Percentiles rank a stretch among this genome's conserved stretches.
phyloP scores from a whole-genome alignment of 768 basidiomycete species.

The Kwoniella europaea region DNA sequence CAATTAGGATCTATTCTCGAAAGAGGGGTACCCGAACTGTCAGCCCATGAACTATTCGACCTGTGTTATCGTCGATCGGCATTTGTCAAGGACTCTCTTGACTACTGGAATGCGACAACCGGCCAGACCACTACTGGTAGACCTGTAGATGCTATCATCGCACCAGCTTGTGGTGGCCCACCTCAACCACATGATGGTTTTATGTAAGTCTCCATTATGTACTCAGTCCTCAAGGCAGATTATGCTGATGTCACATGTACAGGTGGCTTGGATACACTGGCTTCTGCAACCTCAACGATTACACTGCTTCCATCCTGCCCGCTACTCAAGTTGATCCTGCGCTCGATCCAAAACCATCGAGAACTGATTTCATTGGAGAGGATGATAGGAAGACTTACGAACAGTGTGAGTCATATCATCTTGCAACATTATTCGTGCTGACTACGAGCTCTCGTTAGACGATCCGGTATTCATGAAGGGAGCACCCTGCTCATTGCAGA shows the following conservation, averaged over 20 bases:
- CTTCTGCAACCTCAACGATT: slow-evolving; percentile 75
- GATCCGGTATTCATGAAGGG: slow-evolving; percentile 65
- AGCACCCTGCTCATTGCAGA: slow-evolving; percentile 70
- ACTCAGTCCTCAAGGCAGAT: background rate
- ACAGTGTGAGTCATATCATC: slow-evolving; percentile 62
- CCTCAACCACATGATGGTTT: slow-evolving; percentile 71
- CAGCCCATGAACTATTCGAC: slow-evolving; percentile 73
- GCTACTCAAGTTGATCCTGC: slow-evolving; percentile 67
- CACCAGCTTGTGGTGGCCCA: slow-evolving; percentile 67
- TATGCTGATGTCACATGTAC: background rate
- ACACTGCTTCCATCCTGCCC: slow-evolving; percentile 68
- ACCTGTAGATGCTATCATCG: slow-evolving; percentile 76
- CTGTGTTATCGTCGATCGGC: slow-evolving; percentile 64
- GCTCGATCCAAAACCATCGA: slow-evolving; percentile 63
- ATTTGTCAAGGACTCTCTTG: slow-evolving; percentile 66
- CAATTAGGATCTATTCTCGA: slow-evolving; percentile 61
- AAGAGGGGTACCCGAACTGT: slow-evolving; percentile 55
- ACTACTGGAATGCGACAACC: slow-evolving; percentile 68
- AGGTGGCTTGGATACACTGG: slow-evolving; percentile 66
- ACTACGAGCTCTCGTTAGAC: slow-evolving; percentile 61
- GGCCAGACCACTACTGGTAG: slow-evolving; percentile 68
- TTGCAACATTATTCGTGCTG: slow-evolving; percentile 45
- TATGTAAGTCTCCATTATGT: slow-evolving; percentile 59
- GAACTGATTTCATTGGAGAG: slow-evolving; percentile 63
- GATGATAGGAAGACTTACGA: slow-evolving; percentile 65